Evolutionary conservation across 208 protist species (phyloP), one percentile per base, ranked within the genome.

Genomic region (Crithidia mellificae): DNA sequence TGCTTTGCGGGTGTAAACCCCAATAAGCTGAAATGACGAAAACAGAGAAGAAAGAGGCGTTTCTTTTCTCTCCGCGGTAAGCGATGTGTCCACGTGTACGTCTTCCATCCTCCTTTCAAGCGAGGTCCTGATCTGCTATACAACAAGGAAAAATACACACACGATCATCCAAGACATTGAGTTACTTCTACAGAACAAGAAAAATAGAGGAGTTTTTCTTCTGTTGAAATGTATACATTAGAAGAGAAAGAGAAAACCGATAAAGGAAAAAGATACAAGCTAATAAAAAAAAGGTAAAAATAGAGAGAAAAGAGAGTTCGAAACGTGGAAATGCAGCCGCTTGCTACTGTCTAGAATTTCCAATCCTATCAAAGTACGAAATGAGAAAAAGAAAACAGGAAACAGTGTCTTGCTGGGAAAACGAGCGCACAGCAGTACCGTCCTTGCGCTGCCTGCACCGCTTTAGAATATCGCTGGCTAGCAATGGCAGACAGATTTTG

Each of bases 141-240:
- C 59, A 65, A 65, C 59, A 65, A 53, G 51, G 24, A 72, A 59
- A 55, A 77, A n/a, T n/a, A n/a, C n/a, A n/a, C 56, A 59, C n/a
- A 52, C 53, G 39, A 58, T 49, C 47, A 63, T 27, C 9, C 52
- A 78, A 34, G 52, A 49, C 41, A 34, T 19, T 47, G 46, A n/a
- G n/a, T 11, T 55, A 43, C 32, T 24, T 65, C 59, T 20, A 24
- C 44, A 32, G 19, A 55, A 46, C 59, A 41, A 61, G 7, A 54
- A 52, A 50, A 15, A 56, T 73, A 51, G 19, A 73, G 11, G 2
- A 68, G 49, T 20, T 19, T 22, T 25, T 57, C 25, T 57, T 53
- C n/a, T 46, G 4, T n/a, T 46, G 8, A 17, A 46, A 2, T 46
- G 41, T 43, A 32, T 32, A 62, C 38, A 62, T 29, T 57, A 30